Evolutionary conservation across 2,329 filamentous ascomycete species (phyloP).

Genomic region (Fusarium humuli): DNA sequence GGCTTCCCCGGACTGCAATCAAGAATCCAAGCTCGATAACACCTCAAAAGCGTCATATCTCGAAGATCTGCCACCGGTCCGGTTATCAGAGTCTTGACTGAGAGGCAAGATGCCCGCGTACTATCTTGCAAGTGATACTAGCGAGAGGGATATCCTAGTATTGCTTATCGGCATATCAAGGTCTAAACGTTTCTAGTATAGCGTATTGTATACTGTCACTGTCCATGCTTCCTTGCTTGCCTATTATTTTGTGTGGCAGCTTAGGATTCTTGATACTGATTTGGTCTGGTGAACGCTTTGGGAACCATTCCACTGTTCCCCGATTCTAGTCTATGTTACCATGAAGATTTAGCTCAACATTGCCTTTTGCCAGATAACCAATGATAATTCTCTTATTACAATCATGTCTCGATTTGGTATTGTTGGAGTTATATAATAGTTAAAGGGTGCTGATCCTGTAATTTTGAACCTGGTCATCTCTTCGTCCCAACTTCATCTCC

Average conservation of each 20-base stretch:
- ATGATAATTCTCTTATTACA: background rate
- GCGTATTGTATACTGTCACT: background rate
- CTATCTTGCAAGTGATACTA: background rate
- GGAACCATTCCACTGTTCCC: background rate
- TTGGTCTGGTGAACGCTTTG: background rate
- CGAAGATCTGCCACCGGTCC: background rate
- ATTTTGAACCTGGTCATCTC: background rate
- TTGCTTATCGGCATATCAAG: background rate
- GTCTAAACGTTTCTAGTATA: background rate
- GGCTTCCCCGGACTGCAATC: background rate
- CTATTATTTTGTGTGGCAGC: background rate
- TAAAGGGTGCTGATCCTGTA: rapidly evolving
- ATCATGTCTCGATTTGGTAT: background rate
- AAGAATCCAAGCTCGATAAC: background rate
- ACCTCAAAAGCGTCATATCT: background rate
- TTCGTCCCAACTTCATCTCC: background rate
- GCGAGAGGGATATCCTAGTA: too few species aligned
- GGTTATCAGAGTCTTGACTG: background rate
- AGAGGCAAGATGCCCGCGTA: background rate
- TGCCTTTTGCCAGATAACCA: background rate
- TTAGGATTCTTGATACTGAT: background rate
- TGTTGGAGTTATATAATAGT: background rate
- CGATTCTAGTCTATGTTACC: background rate
- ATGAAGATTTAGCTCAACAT: background rate
- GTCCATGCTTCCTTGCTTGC: background rate